Evolutionary conservation across 306 rosid genomes (phyloP).

Genomic region (Quercus aquifolioides): DNA sequence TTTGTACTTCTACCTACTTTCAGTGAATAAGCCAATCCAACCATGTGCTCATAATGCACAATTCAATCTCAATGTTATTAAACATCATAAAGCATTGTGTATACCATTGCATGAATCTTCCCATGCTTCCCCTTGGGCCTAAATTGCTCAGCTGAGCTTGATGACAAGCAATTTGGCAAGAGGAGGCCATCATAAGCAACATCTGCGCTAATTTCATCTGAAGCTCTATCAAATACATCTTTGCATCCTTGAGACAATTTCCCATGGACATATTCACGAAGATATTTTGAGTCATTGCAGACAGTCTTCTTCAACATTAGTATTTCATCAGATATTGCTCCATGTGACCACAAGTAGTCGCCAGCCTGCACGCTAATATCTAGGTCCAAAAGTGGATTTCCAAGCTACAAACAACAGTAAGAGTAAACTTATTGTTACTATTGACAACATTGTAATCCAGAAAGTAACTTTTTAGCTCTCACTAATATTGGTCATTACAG

Average conservation of each 20-base stretch:
- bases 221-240: background rate
- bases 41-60: too few species aligned
- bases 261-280: background rate
- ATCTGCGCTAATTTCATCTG: background rate
- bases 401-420: background rate
- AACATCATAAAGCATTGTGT: background rate
- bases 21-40: too few species aligned
- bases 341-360: background rate
- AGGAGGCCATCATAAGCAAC: background rate
- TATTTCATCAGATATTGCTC: background rate
- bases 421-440: background rate
- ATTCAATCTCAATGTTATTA: background rate
- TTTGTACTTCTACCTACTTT: too few species aligned
- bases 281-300: background rate
- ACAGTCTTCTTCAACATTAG: background rate
- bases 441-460: too few species aligned
- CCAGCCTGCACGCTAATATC: background rate
- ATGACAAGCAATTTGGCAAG: background rate
- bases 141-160: background rate
- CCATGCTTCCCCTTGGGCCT: background rate
- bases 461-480: too few species aligned
- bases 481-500: background rate
- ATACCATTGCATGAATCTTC: background rate
- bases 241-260: background rate
- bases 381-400: constrained; percentile 7